Conservation (phyloP, 306 rosid genomes). For the Nissolia schottii region DNA sequence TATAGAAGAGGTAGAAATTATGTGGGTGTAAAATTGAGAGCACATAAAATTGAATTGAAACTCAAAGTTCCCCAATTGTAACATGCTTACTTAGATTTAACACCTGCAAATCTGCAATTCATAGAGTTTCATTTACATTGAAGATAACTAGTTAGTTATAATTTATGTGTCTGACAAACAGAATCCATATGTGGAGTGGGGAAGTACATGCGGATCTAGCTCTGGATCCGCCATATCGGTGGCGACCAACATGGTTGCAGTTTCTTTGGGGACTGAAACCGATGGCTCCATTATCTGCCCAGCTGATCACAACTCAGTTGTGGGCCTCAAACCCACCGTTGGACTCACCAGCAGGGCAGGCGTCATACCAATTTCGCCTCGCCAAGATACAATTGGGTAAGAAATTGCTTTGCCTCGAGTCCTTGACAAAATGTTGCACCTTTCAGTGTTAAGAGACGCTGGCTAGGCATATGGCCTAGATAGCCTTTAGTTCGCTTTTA, state of each 20-base stretch:
- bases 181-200: slow-evolving; percentile 54
- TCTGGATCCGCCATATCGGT: slow-evolving; percentile 59
- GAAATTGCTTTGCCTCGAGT: neutral
- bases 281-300: slow-evolving; percentile 61
- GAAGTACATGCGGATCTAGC: slow-evolving; percentile 65
- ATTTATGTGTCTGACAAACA: neutral
- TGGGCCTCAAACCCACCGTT: slow-evolving; percentile 65
- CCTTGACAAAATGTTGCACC: neutral
- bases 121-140: neutral
- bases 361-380: slow-evolving; percentile 50
- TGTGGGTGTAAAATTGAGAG: neutral
- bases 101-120: neutral
- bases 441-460: no score
- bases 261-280: slow-evolving; percentile 65
- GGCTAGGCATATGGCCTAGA: no score
- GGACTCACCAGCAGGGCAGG: slow-evolving; percentile 73
- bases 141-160: neutral
- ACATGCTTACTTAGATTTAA: neutral
- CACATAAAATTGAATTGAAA: neutral
- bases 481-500: no score
- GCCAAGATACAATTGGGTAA: slow-evolving; percentile 69
- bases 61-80: neutral
- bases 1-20: neutral
- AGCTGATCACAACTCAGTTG: slow-evolving; percentile 58
- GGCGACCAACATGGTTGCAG: slow-evolving; percentile 60